phyloP scores from a whole-genome alignment of 768 basidiomycete genomes.

The Pisolithus orientalis region DNA sequence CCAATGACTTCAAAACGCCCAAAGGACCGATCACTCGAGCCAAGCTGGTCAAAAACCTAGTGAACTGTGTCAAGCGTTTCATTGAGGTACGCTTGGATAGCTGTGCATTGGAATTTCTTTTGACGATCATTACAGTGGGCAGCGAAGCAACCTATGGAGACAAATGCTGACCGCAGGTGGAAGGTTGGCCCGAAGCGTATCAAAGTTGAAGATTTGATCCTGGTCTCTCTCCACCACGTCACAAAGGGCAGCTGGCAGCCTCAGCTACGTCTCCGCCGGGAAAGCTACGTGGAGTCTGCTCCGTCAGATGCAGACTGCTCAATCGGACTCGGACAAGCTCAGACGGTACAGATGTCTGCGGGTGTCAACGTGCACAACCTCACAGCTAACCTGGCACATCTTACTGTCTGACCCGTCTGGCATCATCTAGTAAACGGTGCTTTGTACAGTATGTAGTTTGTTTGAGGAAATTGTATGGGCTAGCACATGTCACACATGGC shows the following conservation, averaged over 20 bases:
- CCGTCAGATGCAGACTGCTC: too few species aligned
- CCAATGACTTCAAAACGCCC: constrained; percentile 72
- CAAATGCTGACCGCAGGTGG: constrained; percentile 57
- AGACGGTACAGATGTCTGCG: too few species aligned
- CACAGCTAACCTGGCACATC: too few species aligned
- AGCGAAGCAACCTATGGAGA: constrained; percentile 49
- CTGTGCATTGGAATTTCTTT: neutral
- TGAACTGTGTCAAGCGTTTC: constrained; percentile 69
- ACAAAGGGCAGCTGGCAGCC: constrained; percentile 83
- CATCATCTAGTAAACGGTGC: too few species aligned
- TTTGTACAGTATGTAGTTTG: too few species aligned
- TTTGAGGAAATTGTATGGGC: too few species aligned
- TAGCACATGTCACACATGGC: too few species aligned
- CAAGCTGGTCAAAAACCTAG: constrained; percentile 75
- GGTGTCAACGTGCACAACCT: too few species aligned
- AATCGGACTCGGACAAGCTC: too few species aligned
- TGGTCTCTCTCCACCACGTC: constrained; percentile 78
- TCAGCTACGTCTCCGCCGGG: constrained; percentile 48
- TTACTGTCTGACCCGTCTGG: too few species aligned
- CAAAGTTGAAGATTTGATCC: constrained; percentile 57
- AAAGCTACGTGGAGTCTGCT: too few species aligned
- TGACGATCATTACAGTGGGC: constrained; percentile 36
- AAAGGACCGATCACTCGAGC: constrained; percentile 71
- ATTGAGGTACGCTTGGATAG: constrained; percentile 38
- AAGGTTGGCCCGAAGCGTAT: constrained; percentile 53